Conservation (phyloP, 192 early-diverging fungal species). For the Linnemannia schmuckeri region DNA sequence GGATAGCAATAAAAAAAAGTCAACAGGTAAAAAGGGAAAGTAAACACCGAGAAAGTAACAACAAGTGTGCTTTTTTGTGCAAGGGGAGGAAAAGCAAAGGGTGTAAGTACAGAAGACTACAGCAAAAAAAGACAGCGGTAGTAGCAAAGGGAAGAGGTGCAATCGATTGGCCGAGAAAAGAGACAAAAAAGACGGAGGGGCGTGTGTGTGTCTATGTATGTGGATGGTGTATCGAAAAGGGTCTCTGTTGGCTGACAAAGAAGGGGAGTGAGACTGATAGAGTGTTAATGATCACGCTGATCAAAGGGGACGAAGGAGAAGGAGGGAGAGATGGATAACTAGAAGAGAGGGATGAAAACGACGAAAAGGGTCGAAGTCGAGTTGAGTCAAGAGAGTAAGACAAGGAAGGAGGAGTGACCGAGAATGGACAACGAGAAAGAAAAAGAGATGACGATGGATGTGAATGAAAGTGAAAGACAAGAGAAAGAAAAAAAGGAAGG, state of each 20-base stretch:
- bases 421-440: not conserved
- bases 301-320: not conserved
- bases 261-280: constrained; percentile 7
- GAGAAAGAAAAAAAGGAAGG: not conserved
- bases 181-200: not conserved
- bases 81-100: not conserved
- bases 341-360: constrained; percentile 15
- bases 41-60: too few species aligned
- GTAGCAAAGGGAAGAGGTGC: not conserved
- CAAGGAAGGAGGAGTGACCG: not conserved
- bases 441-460: not conserved
- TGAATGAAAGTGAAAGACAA: not conserved
- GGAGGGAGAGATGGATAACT: not conserved
- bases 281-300: not conserved
- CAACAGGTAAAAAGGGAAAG: not conserved
- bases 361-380: not conserved
- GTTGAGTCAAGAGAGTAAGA: constrained; percentile 7
- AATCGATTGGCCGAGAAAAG: constrained; percentile 2
- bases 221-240: not conserved
- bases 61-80: not conserved
- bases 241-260: constrained; percentile 4
- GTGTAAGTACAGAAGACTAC: not conserved
- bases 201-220: not conserved
- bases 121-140: not conserved
- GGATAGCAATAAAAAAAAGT: not conserved